A percentile compares a stretch with the other conserved stretches of the same genome.
Conservation (phyloP, 2,329 filamentous ascomycete genomes). For the Venturia oleaginea region DNA sequence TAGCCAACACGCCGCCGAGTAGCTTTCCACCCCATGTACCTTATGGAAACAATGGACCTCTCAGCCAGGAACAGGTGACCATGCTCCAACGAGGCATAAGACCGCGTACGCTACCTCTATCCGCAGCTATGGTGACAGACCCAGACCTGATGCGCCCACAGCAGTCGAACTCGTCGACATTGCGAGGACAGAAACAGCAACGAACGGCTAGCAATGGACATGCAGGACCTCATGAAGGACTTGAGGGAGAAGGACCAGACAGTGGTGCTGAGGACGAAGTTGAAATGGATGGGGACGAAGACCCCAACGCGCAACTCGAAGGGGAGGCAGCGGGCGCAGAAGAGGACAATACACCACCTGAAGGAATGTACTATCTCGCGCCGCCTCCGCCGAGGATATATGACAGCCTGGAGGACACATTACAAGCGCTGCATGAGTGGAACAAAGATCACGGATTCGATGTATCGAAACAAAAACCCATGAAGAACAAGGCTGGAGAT, state of each 20-base stretch:
- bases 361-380: conserved; percentile 13
- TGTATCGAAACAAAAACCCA: conserved; percentile 12
- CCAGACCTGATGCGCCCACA: neutral
- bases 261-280: neutral
- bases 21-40: neutral
- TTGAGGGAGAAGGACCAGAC: conserved; percentile 2
- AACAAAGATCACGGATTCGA: conserved; percentile 14
- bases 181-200: neutral
- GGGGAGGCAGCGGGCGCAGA: neutral
- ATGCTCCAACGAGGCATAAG: conserved; percentile 5
- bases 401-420: neutral
- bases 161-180: neutral
- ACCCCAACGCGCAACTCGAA: neutral
- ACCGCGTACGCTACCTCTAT: neutral
- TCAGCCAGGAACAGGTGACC: neutral
- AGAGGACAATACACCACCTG: conserved; percentile 12
- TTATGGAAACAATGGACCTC: conserved; percentile 5
- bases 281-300: conserved; percentile 10
- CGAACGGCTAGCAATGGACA: neutral
- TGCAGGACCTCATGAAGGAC: conserved; percentile 1
- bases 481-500: conserved; percentile 14
- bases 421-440: conserved; percentile 13
- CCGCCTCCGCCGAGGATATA: conserved; percentile 13
- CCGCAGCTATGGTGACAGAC: neutral
- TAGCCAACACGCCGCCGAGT: neutral